These are phyloP conservation scores for Erythrobasidium yunnanense DNA, from an alignment of 768 basidiomycete species.

Conservation along the genomic window DNA sequence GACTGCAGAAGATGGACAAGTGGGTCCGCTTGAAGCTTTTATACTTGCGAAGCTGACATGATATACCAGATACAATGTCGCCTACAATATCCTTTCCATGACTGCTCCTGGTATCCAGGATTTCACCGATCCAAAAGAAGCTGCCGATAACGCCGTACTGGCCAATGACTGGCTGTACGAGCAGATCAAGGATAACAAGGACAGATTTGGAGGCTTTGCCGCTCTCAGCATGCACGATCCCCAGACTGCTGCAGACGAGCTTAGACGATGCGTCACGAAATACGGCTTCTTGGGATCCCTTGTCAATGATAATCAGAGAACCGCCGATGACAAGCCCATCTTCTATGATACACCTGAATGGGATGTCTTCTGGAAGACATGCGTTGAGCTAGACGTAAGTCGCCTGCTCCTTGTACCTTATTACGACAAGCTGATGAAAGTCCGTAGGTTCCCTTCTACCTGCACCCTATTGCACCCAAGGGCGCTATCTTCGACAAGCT, in stretches of 20 bases:
- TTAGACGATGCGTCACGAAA: slow-evolving; percentile 27
- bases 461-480: slow-evolving; percentile 29
- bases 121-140: slow-evolving; percentile 26
- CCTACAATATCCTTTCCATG: slow-evolving; percentile 27
- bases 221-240: slow-evolving; percentile 32
- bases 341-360: slow-evolving; percentile 22
- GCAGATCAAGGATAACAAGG: slow-evolving; percentile 24
- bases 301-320: slow-evolving; percentile 30
- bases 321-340: slow-evolving; percentile 26
- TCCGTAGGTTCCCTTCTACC: slow-evolving; percentile 28
- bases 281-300: slow-evolving; percentile 27
- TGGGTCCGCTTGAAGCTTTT: neutral
- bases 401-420: neutral
- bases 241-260: slow-evolving; percentile 27
- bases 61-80: slow-evolving; percentile 2
- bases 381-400: slow-evolving; percentile 14
- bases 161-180: slow-evolving; percentile 28
- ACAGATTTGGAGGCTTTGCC: slow-evolving; percentile 28
- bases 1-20: slow-evolving; percentile 27
- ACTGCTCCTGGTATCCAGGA: slow-evolving; percentile 28
- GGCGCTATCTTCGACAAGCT: slow-evolving; percentile 28
- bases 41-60: neutral
- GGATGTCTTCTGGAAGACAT: slow-evolving; percentile 20
- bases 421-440: neutral
- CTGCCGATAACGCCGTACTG: slow-evolving; percentile 12